Evolutionary conservation across 2,329 filamentous ascomycete genomes (phyloP).

Genomic region (Xylariaceae sp.): DNA sequence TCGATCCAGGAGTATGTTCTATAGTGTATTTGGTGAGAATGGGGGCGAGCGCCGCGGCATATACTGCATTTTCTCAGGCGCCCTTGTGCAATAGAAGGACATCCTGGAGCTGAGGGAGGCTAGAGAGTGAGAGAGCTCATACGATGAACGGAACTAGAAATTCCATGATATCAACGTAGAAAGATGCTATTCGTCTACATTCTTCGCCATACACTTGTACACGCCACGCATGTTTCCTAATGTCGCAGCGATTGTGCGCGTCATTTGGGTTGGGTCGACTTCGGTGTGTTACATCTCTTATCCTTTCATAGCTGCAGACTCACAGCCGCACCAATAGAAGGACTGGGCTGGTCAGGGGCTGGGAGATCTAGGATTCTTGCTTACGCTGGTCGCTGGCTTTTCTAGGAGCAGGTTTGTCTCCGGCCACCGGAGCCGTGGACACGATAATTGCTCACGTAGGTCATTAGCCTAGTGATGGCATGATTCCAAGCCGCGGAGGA

Average conservation of each 20-base stretch:
- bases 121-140: no score
- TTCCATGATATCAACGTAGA: no score
- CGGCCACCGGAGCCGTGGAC: neutral
- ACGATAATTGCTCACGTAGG: neutral
- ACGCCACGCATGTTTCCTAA: neutral
- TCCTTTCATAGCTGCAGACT: neutral
- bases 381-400: neutral
- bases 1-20: no score
- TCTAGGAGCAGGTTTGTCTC: neutral
- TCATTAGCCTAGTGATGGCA: neutral
- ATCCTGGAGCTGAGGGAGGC: no score
- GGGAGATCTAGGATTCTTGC: neutral
- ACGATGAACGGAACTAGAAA: no score
- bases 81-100: no score
- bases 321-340: neutral
- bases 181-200: neutral
- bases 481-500: no score
- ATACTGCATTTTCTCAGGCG: no score
- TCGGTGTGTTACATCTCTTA: neutral
- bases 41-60: no score
- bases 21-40: no score
- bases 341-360: neutral
- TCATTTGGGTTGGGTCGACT: neutral
- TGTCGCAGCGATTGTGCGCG: neutral
- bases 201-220: neutral